Percentiles rank a stretch among this genome's conserved stretches.
phyloP scores from a whole-genome alignment of 495 filamentous ascomycete genomes.

The Aspergillus nidulans region DNA sequence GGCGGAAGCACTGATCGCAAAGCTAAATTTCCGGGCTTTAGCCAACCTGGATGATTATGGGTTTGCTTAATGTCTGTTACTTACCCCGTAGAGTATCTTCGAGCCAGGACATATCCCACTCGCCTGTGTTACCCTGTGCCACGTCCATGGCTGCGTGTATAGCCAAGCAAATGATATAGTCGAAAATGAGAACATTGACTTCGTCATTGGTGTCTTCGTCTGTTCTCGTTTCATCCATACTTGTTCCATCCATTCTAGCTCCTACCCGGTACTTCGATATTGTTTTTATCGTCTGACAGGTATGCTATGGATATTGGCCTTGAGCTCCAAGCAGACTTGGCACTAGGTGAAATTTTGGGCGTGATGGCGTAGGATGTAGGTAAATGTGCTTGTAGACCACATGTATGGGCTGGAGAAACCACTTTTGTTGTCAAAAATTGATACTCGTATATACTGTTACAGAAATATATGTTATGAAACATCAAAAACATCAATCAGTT shows the following conservation, averaged over 20 bases:
- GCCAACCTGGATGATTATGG: not conserved
- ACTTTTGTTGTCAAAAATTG: too few relatives aligned
- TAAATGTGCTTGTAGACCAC: too few relatives aligned
- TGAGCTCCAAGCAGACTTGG: too few relatives aligned
- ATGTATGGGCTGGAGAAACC: too few relatives aligned
- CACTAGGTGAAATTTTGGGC: too few relatives aligned
- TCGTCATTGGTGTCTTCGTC: conserved; percentile 28
- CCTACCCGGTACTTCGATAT: not conserved
- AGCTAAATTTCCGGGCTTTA: conserved; percentile 1
- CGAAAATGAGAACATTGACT: conserved; percentile 50
- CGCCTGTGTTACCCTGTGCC: conserved; percentile 4
- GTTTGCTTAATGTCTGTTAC: not conserved
- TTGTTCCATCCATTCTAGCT: too few relatives aligned
- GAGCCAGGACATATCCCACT: conserved; percentile 20
- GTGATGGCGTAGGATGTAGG: too few relatives aligned
- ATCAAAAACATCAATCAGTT: too few relatives aligned
- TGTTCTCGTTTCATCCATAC: conserved; percentile 13
- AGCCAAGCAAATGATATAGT: conserved; percentile 48
- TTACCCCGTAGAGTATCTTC: conserved; percentile 22
- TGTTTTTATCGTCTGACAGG: too few relatives aligned
- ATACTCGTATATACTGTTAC: too few relatives aligned
- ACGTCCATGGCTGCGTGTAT: conserved; percentile 27
- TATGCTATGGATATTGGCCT: too few relatives aligned
- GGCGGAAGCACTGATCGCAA: not conserved
- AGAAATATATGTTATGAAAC: too few relatives aligned